phyloP scores from a whole-genome alignment of 2,329 filamentous ascomycete genomes.

The Allantophomopsis cytisporea region DNA sequence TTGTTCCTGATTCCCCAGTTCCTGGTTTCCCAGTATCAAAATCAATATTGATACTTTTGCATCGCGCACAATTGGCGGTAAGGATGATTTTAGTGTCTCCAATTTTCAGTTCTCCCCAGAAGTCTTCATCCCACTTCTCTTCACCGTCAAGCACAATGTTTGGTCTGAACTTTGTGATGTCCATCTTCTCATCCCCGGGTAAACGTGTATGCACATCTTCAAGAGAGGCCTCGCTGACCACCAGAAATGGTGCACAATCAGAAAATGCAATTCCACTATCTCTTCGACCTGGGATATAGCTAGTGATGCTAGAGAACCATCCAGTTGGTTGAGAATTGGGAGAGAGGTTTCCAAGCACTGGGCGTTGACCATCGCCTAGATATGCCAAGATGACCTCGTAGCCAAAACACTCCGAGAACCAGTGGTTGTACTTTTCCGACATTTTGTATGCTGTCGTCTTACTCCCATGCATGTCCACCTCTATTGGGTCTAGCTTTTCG shows the following conservation, averaged over 20 bases:
- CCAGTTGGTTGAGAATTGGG: conserved; percentile 1
- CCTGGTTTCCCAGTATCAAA: conserved; percentile 48
- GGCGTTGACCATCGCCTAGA: conserved; percentile 44
- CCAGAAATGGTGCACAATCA: conserved; percentile 62
- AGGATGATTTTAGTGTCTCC: conserved; percentile 31
- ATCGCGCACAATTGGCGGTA: conserved; percentile 58
- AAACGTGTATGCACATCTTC: conserved; percentile 47
- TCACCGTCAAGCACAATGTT: conserved; percentile 57
- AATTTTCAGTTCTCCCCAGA: conserved; percentile 49
- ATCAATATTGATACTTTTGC: conserved; percentile 58
- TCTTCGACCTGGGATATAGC: conserved; percentile 4
- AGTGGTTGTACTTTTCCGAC: conserved; percentile 42
- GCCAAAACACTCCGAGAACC: conserved; percentile 56
- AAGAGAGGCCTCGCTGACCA: conserved; percentile 60
- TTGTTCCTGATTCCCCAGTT: conserved; percentile 38
- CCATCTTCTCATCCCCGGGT: conserved; percentile 32
- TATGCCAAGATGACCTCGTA: conserved; percentile 48
- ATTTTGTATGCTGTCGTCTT: conserved; percentile 46
- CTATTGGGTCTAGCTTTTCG: conserved; percentile 27
- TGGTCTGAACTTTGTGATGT: conserved; percentile 57
- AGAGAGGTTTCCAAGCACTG: conserved; percentile 37
- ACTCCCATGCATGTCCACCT: conserved; percentile 46
- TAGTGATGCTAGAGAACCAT: conserved; percentile 5
- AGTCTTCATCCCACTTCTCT: conserved; percentile 55
- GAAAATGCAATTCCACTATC: conserved; percentile 51